Percentiles rank a stretch among this genome's conserved stretches.
Conservation (phyloP, 2,329 filamentous ascomycete genomes). For the Ophiostoma perfectum region DNA sequence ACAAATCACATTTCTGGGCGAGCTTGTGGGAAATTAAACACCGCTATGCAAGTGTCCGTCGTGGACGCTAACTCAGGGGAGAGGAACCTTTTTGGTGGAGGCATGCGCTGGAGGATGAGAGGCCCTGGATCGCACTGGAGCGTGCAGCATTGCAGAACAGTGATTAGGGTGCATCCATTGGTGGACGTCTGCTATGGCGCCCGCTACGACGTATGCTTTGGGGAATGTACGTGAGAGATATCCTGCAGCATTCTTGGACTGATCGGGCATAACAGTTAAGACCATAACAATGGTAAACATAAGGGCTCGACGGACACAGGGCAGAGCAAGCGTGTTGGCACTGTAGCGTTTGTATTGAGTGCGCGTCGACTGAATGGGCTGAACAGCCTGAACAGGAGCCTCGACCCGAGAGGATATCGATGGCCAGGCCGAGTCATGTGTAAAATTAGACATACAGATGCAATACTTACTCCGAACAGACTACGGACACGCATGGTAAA, state of each 20-base stretch:
- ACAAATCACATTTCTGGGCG: conserved; percentile 11
- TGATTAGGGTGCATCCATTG: not conserved
- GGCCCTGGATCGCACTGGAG: not conserved
- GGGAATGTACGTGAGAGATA: not conserved
- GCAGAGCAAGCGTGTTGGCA: not conserved
- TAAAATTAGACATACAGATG: not conserved
- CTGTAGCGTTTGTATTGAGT: not conserved
- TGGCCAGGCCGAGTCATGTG: not conserved
- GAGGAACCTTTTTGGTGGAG: conserved; percentile 18
- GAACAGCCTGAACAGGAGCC: not conserved
- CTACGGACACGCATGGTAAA: not conserved
- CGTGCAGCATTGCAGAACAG: not conserved
- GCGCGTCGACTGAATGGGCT: not conserved
- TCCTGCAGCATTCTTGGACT: not conserved
- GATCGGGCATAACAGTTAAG: not conserved
- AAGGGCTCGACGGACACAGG: not conserved
- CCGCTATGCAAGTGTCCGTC: conserved; percentile 20
- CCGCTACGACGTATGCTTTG: not conserved
- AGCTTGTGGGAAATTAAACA: conserved; percentile 28
- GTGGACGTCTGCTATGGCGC: not conserved
- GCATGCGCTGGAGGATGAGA: conserved; percentile 13
- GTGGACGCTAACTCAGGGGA: conserved; percentile 27
- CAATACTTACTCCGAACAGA: not conserved
- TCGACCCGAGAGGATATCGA: too few species aligned
- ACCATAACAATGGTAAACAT: not conserved